Base-by-base conservation (phyloP, 1,284 basidiomycete species). In the Schizophyllum amplum region DNA sequence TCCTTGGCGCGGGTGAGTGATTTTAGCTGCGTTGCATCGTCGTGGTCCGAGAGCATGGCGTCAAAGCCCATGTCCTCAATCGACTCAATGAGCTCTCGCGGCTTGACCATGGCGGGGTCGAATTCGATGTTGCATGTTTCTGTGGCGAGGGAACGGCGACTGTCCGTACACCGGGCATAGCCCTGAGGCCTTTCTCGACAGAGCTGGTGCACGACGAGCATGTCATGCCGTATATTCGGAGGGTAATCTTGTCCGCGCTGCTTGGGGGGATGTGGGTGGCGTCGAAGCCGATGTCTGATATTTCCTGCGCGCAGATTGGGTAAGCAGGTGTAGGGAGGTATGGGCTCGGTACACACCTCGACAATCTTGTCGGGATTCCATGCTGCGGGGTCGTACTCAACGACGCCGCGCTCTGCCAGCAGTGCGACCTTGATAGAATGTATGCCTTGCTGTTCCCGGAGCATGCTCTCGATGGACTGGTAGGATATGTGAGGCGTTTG, bases 1-100 rank as follows among this genome's bases (percentile, higher is more conserved):
- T 99, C 97, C 70, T 92, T 94, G 54, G 92, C 89, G 42, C 94
- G 89, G 4, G 89, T 89, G 54, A 99, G 84, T 0, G 94, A 97
- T 51, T 87, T 85, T 3, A 96, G 76, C 71, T 99, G 97, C 1
- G 95, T 94, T 1, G 83, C 83, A 66, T 95, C 87, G 58, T 86
- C 79, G 54, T 91, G 79, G 65, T 93, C 88, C 4, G 86, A 82
- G n/a, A 96, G 76, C 62, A 94, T 85, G 9, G 92, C 93, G 66
- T 97, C 91, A 68, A 92, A 96, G 23, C 94, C 94, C 72, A 92
- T 84, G 53, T 93, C 89, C 62, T 94, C 90, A 59, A 98, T 83
- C 54, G 83, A 81, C 62, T 92, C 90, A 55, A 97, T 87, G 72
- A 98, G 83, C 62, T 92, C 85, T 21, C 94, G 83, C 4, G 92